These are phyloP conservation scores for Paramyrothecium sp. DNA, from an alignment of 2,329 filamentous ascomycete genomes.

Conservation along the genomic window DNA sequence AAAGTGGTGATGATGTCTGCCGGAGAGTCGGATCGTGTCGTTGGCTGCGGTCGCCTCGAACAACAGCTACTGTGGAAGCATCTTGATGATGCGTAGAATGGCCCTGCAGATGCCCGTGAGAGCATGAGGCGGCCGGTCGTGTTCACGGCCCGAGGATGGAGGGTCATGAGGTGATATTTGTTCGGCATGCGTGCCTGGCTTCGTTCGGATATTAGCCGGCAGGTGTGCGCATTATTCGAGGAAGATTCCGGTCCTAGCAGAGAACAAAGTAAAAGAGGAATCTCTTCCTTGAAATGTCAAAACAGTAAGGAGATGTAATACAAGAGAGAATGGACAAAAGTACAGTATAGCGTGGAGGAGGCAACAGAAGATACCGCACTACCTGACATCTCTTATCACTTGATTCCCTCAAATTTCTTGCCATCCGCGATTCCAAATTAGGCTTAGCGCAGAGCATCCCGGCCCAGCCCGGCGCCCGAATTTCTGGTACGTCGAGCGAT, in stretches of 20 bases:
- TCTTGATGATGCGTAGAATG: slow-evolving; percentile 31
- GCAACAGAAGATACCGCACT: background rate
- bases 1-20: slow-evolving; percentile 22
- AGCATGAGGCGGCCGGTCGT: slow-evolving; percentile 35
- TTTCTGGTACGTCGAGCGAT: background rate
- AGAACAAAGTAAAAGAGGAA: background rate
- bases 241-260: background rate
- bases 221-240: background rate
- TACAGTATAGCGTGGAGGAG: background rate
- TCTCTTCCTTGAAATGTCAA: background rate
- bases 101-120: slow-evolving; percentile 42
- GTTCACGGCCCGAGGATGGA: slow-evolving; percentile 10
- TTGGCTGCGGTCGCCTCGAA: slow-evolving; percentile 28
- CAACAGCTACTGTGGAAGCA: slow-evolving; percentile 38
- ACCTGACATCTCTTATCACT: background rate
- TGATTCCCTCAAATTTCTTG: slow-evolving; percentile 6
- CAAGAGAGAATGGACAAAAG: background rate
- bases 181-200: background rate
- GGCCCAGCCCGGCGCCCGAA: background rate
- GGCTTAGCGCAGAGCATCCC: background rate
- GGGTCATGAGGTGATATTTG: background rate
- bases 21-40: background rate
- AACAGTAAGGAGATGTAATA: background rate
- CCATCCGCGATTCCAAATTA: slow-evolving; percentile 7
- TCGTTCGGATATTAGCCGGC: background rate